A percentile compares a stretch with the other conserved stretches of the same genome.
Conservation (phyloP, 495 filamentous ascomycete species). For the Geopyxis carbonaria region DNA sequence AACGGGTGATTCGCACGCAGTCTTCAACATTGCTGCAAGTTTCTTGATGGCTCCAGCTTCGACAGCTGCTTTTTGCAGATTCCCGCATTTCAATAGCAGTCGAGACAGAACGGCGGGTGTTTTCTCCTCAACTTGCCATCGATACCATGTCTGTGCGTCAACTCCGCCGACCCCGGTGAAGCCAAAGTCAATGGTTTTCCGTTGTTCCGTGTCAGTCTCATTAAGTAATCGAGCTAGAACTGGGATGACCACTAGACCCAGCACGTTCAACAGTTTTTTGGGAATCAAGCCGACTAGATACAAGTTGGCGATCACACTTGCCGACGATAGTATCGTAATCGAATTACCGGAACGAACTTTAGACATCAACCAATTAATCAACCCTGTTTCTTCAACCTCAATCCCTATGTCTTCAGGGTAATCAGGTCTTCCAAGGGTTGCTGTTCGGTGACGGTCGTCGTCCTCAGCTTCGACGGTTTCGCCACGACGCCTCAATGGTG, state of each 20-base stretch:
- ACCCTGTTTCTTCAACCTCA: conserved; percentile 56
- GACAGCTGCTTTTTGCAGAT: conserved; percentile 63
- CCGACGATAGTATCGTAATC: conserved; percentile 57
- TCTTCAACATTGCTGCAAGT: conserved; percentile 60
- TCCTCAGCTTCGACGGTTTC: conserved; percentile 17
- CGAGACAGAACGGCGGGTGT: conserved; percentile 58
- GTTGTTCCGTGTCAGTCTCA: conserved; percentile 35
- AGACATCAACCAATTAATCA: conserved; percentile 70
- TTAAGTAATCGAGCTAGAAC: conserved; percentile 53
- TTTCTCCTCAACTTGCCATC: conserved; percentile 45
- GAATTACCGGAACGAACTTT: conserved; percentile 37
- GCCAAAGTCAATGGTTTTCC: conserved; percentile 27
- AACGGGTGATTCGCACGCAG: conserved; percentile 30
- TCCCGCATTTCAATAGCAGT: conserved; percentile 56
- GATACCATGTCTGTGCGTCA: conserved; percentile 21
- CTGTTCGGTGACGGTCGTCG: conserved; percentile 9
- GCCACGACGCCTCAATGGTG: conserved; percentile 13
- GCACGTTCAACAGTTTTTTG: conserved; percentile 40
- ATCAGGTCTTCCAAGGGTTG: conserved; percentile 3
- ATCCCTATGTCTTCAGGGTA: conserved; percentile 8
- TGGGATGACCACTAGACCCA: conserved; percentile 54
- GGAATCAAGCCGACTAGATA: conserved; percentile 51
- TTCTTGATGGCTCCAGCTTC: conserved; percentile 60
- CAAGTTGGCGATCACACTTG: conserved; percentile 57
- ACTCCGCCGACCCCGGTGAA: conserved; percentile 26